A percentile compares a stretch with the other conserved stretches of the same genome.
Conservation (phyloP, 2,329 filamentous ascomycete species). For the Xenoacremonium recifei region DNA sequence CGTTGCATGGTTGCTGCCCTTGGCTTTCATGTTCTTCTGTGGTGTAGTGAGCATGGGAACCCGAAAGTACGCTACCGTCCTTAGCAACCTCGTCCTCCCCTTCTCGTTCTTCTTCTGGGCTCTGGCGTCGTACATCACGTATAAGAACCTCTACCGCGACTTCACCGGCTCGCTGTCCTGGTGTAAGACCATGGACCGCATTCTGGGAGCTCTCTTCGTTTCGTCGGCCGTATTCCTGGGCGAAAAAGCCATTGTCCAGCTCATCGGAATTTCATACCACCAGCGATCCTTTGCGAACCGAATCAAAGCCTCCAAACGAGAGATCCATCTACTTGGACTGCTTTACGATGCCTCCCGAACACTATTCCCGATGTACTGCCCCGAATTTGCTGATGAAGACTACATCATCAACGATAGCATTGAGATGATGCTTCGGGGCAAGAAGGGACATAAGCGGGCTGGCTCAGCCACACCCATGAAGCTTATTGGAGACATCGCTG, state of each 20-base stretch:
- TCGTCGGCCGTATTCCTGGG: constrained; percentile 68
- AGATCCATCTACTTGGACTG: constrained; percentile 75
- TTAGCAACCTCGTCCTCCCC: constrained; percentile 63
- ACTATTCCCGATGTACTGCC: constrained; percentile 89
- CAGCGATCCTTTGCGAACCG: constrained; percentile 77
- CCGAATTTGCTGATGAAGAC: constrained; percentile 88
- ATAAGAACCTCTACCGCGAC: constrained; percentile 51
- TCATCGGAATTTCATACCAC: constrained; percentile 84
- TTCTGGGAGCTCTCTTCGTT: constrained; percentile 66
- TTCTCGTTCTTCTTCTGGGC: constrained; percentile 70
- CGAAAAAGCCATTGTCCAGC: constrained; percentile 78
- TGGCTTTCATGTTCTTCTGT: constrained; percentile 65
- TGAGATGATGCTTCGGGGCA: constrained; percentile 63
- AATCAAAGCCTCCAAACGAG: constrained; percentile 88
- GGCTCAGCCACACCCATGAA: constrained; percentile 75
- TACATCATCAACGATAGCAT: constrained; percentile 86
- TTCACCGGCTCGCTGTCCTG: constrained; percentile 42
- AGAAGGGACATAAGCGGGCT: constrained; percentile 44
- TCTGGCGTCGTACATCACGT: constrained; percentile 60
- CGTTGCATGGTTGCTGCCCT: constrained; percentile 58
- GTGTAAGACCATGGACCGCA: constrained; percentile 58
- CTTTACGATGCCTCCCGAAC: constrained; percentile 88
- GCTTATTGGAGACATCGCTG: constrained; percentile 74
- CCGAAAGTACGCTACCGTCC: constrained; percentile 66
- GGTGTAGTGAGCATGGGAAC: constrained; percentile 69